Conservation (phyloP, 495 filamentous ascomycete species). For the Staphylotrichum tortipilum region DNA sequence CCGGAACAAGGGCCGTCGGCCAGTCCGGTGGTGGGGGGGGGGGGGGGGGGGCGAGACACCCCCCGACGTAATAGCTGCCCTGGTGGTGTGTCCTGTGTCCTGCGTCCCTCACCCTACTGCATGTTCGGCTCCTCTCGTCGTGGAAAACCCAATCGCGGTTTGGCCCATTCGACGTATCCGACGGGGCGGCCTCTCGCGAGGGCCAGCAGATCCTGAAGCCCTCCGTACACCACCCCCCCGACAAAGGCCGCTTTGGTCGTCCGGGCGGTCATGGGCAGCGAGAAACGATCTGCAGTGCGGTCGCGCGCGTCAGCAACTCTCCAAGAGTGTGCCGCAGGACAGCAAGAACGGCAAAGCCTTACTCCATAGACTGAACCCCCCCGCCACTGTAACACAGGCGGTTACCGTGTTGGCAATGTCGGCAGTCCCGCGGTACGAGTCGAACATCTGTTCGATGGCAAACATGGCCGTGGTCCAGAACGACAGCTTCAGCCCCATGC, state of each 20-base stretch:
- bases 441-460: conserved; percentile 73
- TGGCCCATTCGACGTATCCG: conserved; percentile 61
- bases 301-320: conserved; percentile 7
- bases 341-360: conserved; percentile 23
- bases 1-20: neutral
- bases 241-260: conserved; percentile 73
- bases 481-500: conserved; percentile 62
- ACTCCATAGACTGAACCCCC: conserved; percentile 83
- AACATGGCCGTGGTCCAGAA: conserved; percentile 62
- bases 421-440: conserved; percentile 58
- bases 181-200: conserved; percentile 57
- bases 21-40: neutral
- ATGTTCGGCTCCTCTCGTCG: neutral
- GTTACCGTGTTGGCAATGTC: conserved; percentile 70
- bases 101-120: conserved; percentile 48
- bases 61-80: too few species aligned
- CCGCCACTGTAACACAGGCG: conserved; percentile 72
- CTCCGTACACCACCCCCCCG: conserved; percentile 69
- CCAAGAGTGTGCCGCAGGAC: neutral
- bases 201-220: conserved; percentile 55
- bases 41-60: too few species aligned
- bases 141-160: conserved; percentile 20
- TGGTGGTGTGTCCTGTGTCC: too few species aligned
- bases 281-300: conserved; percentile 60
- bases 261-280: conserved; percentile 70